Evolutionary conservation across 2,329 filamentous ascomycete genomes (phyloP).

Genomic region (Hymenoscyphus linearis): DNA sequence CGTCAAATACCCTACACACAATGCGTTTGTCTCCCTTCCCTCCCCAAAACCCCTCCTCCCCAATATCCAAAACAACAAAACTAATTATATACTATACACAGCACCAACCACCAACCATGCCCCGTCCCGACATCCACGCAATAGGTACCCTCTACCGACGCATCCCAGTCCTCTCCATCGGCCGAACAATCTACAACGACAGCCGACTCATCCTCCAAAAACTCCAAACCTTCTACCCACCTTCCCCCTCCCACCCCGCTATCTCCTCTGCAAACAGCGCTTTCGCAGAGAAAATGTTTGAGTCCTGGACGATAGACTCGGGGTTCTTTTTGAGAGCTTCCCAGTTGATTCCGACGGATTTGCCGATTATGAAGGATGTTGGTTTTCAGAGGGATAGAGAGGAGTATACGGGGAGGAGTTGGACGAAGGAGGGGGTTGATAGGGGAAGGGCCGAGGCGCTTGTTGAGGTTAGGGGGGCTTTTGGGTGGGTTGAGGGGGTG

Average conservation of each 20-base stretch:
- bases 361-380: constrained; percentile 50
- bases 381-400: constrained; percentile 55
- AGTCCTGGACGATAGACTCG: constrained; percentile 49
- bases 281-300: constrained; percentile 50
- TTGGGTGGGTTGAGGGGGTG: constrained; percentile 55
- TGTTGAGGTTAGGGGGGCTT: constrained; percentile 46
- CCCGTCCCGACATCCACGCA: constrained; percentile 56
- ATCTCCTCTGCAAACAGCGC: constrained; percentile 30
- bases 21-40: constrained; percentile 48
- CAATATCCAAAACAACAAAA: background rate
- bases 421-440: constrained; percentile 36
- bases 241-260: constrained; percentile 32
- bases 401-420: constrained; percentile 39
- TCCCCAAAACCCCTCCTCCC: background rate
- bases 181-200: constrained; percentile 64
- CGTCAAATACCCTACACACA: constrained; percentile 60
- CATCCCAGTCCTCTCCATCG: constrained; percentile 63
- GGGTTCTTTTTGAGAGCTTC: constrained; percentile 50
- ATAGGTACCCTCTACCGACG: constrained; percentile 63
- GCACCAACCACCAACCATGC: constrained; percentile 61
- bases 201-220: constrained; percentile 62
- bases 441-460: constrained; percentile 50
- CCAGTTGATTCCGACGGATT: constrained; percentile 50
- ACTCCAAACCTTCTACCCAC: constrained; percentile 52
- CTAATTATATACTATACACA: constrained; percentile 26